Base-by-base conservation (phyloP, 305 asterid genomes). In the Salvia sclarea region DNA sequence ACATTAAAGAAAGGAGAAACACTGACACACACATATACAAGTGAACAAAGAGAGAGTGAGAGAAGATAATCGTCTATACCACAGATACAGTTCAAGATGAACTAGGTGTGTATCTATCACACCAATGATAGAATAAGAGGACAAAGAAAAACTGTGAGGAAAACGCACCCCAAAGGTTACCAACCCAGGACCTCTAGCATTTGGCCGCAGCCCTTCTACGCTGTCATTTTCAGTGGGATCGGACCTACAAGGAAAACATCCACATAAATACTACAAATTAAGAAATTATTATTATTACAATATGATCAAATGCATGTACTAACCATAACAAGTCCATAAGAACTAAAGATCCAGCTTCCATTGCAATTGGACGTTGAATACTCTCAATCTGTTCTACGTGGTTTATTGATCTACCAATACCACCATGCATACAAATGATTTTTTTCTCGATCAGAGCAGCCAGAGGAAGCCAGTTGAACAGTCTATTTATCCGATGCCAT, bases 181-280 rank as follows among this genome's bases (percentile, higher is more conserved):
- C 85, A 95, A 81, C 56, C 99, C 99, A 52, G 99, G 99, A 61
- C 99, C 98, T 86, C 99, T 95, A 71, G 99, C 99, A 81, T 95
- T 95, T 50, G 99, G 99, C 52, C 97, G 91, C 67, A 95, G 64
- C 65, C 99, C 99, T 88, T 95, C 99, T 48, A 95, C 99, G 72
- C 98, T 95, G 81, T 95, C 99, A 81, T 95, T 95, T 76, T 95
- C 99, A 48, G 99, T 95, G 74, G 99, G 99, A 71, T 95, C 99
- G 50, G 99, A 95, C 99, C 99, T 95, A 72, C 68, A 85, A 84
- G 63, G 37, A 75, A 22, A 66, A 64, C n/a, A 73, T 49, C 61
- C 40, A 61, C 31, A 38, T 35, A 56, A 76, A 70, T 31, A 41
- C 43, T 24, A 22, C 33, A 44, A 30, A 35, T 35, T 47, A 10